Conservation (phyloP, 2,329 filamentous ascomycete species). For the Cladosporium sp. region DNA sequence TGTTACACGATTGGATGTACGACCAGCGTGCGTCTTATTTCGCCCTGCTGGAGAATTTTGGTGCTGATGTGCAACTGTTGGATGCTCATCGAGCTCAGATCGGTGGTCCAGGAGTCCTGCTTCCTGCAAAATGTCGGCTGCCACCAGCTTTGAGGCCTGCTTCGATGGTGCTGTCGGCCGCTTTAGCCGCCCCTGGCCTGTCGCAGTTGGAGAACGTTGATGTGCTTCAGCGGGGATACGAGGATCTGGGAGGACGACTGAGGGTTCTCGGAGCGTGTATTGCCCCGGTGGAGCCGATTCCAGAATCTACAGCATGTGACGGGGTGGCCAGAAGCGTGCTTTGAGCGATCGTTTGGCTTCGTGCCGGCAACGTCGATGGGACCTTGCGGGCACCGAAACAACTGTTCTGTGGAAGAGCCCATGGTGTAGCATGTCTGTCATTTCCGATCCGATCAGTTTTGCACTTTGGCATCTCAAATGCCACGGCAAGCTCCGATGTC, state of each 20-base stretch:
- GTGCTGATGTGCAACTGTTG: neutral
- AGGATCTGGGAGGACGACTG: neutral
- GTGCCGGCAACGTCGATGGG: too few species aligned
- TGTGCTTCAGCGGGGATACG: neutral
- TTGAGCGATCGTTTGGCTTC: too few species aligned
- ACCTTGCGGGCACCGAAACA: too few species aligned
- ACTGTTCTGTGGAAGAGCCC: too few species aligned
- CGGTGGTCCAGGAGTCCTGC: neutral
- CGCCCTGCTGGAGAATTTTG: neutral
- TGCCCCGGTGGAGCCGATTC: neutral
- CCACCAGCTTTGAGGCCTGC: constrained; percentile 1
- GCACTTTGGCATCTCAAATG: too few species aligned
- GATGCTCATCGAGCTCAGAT: constrained; percentile 1
- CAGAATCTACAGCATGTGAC: too few species aligned
- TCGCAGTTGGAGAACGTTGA: neutral
- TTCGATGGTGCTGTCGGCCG: neutral
- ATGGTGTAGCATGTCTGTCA: too few species aligned
- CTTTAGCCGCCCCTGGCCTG: neutral
- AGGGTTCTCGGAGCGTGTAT: neutral
- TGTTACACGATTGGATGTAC: constrained; percentile 9
- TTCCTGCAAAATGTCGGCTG: neutral
- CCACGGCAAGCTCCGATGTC: too few species aligned
- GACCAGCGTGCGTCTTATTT: neutral
- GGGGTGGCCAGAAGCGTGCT: too few species aligned
- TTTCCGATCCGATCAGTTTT: too few species aligned